Base-by-base conservation (phyloP, 352 stramenopile species). In the Phytophthora gonapodyides region DNA sequence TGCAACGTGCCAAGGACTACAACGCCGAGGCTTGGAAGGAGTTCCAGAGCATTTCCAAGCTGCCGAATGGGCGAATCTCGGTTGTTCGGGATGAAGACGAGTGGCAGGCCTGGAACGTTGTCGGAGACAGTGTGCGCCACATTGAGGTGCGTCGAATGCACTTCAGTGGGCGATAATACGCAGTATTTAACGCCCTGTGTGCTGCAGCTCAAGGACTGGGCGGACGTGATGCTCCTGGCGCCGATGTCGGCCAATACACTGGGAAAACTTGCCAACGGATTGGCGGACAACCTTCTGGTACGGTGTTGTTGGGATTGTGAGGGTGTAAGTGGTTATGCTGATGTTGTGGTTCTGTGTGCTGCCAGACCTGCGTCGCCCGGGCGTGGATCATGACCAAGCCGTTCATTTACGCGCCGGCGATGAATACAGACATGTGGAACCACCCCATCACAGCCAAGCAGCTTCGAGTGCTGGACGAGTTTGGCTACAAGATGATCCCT, bases 341-440 rank as follows among this genome's bases (percentile, higher is more conserved):
- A 67, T 38, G 24, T 1, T 38, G 10, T 53, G 27, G 4, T 57
- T 5, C 41, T 31, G 35, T 46, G 40, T 38, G 33, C 31, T 55
- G 13, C 50, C 54, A 96, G 87, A 98, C 92, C 2, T 98, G 91
- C 61, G 77, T 97, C 12, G 78, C 89, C 2, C 84, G 97, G 2
- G 96, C 97, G 33, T 99, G 97, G 97, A 93, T 95, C 60, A 85
- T 84, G 61, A 76, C 68, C 35, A 99, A 99, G 63, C 94, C 96
- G 7, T 77, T 99, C 17, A 57, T 99, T 11, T 87, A 97, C 19
- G 93, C 94, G 17, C 97, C 97, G 5, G 96, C 97, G 10, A 99
- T 99, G 97, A 99, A 99, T 72, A 98, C 96, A 12, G 89, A 96
- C 64, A 99, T 99, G 97, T 99, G 94, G 93, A 79, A 94, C 46